Percentiles rank a stretch among this genome's conserved stretches.
phyloP scores from a whole-genome alignment of 2,329 filamentous ascomycete species.

The Sarocladium brachiariae region DNA sequence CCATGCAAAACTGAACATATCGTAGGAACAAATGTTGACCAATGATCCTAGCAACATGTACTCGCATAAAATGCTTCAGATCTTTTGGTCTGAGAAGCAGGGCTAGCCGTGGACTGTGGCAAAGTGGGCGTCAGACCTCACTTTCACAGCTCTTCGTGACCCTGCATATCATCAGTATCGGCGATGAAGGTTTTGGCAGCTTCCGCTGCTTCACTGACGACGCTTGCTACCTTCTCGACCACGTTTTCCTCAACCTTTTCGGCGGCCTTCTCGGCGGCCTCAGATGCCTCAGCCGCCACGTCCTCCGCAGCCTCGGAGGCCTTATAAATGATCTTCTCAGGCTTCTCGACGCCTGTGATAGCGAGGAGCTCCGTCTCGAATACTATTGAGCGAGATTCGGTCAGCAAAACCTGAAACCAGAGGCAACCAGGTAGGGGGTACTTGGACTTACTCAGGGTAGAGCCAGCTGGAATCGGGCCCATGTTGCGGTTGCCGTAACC shows the following conservation, averaged over 20 bases:
- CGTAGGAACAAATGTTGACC: too few species aligned
- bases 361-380: conserved; percentile 88
- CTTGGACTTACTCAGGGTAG: conserved; percentile 59
- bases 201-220: conserved; percentile 40
- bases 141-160: conserved; percentile 57
- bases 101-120: too few species aligned
- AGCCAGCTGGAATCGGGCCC: conserved; percentile 76
- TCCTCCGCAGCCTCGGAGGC: conserved; percentile 21
- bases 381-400: conserved; percentile 38
- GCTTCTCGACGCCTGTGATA: conserved; percentile 64
- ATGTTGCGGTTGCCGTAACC: conserved; percentile 72
- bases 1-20: too few species aligned
- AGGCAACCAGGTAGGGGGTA: conserved; percentile 9
- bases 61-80: neutral
- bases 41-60: too few species aligned
- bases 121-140: too few species aligned
- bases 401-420: neutral
- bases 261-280: conserved; percentile 38
- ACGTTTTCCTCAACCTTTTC: conserved; percentile 36
- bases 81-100: neutral
- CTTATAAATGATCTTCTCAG: conserved; percentile 27
- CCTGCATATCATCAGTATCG: conserved; percentile 48
- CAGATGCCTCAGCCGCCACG: conserved; percentile 23
- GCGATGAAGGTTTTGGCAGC: conserved; percentile 44
- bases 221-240: conserved; percentile 39